phyloP scores from a whole-genome alignment of 1,284 basidiomycete genomes.

The Trichosporon sp. region DNA sequence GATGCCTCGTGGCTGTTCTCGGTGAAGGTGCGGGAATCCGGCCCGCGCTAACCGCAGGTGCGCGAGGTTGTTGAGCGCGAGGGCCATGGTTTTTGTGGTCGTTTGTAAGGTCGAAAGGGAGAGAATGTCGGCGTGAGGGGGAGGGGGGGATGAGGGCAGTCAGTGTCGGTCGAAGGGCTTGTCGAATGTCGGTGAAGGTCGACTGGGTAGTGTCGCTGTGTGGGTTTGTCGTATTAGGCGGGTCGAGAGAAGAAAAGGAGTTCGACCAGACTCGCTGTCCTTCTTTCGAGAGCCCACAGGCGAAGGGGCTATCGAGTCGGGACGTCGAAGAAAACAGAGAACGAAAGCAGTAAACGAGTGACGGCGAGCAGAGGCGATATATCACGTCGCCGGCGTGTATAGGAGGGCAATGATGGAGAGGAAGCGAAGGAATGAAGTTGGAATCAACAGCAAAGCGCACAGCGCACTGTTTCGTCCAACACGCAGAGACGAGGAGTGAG shows the following conservation, averaged over 20 bases:
- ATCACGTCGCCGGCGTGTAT: neutral
- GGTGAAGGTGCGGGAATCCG: neutral
- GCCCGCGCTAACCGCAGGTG: neutral
- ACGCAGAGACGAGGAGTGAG: neutral
- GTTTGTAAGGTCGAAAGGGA: neutral
- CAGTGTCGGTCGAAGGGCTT: neutral
- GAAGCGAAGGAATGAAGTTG: neutral
- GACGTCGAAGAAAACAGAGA: neutral
- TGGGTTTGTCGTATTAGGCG: neutral
- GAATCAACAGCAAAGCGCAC: neutral
- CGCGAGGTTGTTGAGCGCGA: neutral
- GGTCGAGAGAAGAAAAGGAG: slow-evolving; percentile 1
- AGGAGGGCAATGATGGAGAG: neutral
- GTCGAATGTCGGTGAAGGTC: neutral
- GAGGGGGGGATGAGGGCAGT: neutral
- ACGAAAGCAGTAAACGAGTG: neutral
- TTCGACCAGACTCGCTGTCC: slow-evolving; percentile 3
- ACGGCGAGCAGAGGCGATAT: neutral
- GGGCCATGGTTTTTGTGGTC: neutral
- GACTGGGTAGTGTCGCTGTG: neutral
- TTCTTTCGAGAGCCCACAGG: neutral
- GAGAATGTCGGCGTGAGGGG: neutral
- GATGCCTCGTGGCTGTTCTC: neutral
- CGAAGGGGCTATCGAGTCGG: neutral
- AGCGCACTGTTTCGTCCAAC: neutral